Evolutionary conservation across 1,139 yeast species (phyloP), one percentile per base, ranked within the genome.

Genomic region (Eremothecium coryli): DNA sequence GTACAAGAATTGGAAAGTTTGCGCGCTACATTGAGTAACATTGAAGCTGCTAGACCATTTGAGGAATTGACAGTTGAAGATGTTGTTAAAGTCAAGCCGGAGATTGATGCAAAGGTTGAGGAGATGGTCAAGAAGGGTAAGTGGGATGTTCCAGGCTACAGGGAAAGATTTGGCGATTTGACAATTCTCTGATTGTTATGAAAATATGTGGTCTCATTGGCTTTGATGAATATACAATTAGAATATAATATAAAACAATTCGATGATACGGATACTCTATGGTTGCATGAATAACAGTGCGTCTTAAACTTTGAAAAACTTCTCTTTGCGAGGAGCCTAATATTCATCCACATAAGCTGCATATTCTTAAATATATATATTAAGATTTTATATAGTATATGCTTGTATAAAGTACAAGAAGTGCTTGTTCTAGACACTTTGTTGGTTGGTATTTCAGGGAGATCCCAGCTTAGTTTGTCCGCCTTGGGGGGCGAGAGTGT

Each of bases 131-230:
- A 81, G 76, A 81, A 86, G 73, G 95, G 95, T 66, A 82, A 84
- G 70, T 88, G 95, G 94, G 86, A 84, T 58, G 94, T 88, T 52
- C 97, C 98, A 54, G 95, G 95, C 54, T 90, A 90, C 78, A 81
- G 82, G 68, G 97, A 88, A 66, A 88, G 85, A 76, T 88, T 86
- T 65, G 96, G 96, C 64, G 85, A 82, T 65, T 76, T 86, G 68
- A 82, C 90, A 58, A 85, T 84, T 64, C 86, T 88, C 96, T 88
- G 75, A 67, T n/a, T n/a, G n/a, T n/a, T n/a, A 56, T 4, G 22
- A 20, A 8, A 20, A 20, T 8, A 20, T 10, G 22, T 21, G 24
- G 22, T 23, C n/a, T 23, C n/a, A n/a, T 5, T 8, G 12, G 7
- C 26, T n/a, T 12, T 9, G 7, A 12, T 23, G 15, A n/a, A 7